phyloP scores from a whole-genome alignment of 345 rosid genomes.

The Hibiscus syriacus region DNA sequence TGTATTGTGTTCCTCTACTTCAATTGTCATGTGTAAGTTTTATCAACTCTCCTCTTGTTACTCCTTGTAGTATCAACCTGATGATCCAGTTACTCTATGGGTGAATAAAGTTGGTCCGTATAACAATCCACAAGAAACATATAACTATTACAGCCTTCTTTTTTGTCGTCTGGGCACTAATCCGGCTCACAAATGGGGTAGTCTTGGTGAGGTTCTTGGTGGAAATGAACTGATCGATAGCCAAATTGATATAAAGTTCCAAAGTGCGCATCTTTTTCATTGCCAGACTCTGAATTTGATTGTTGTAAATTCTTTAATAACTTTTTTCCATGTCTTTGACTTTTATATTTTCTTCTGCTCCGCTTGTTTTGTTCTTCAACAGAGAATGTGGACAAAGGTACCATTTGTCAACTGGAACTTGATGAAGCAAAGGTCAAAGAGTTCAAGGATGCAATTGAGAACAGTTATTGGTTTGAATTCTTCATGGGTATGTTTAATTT shows the following conservation, averaged over 20 bases:
- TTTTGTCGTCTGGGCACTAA: not conserved
- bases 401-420: not conserved
- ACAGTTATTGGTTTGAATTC: not conserved
- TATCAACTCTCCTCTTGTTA: not conserved
- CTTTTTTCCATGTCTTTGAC: not conserved
- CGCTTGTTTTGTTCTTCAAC: not conserved
- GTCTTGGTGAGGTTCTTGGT: not conserved
- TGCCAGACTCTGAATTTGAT: not conserved
- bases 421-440: not conserved
- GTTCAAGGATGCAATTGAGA: not conserved
- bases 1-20: not conserved
- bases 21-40: not conserved
- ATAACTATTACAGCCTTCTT: not conserved
- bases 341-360: not conserved
- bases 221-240: not conserved
- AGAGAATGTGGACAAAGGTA: not conserved
- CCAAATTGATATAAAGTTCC: not conserved
- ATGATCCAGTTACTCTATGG: not conserved
- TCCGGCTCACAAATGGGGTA: not conserved
- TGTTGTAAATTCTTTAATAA: not conserved
- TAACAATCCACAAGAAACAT: not conserved
- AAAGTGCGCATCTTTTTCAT: not conserved
- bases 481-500: not conserved
- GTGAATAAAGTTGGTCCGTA: not conserved
- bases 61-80: not conserved